phyloP scores from a whole-genome alignment of 768 basidiomycete genomes.

The Daedaleopsis sinensis region DNA sequence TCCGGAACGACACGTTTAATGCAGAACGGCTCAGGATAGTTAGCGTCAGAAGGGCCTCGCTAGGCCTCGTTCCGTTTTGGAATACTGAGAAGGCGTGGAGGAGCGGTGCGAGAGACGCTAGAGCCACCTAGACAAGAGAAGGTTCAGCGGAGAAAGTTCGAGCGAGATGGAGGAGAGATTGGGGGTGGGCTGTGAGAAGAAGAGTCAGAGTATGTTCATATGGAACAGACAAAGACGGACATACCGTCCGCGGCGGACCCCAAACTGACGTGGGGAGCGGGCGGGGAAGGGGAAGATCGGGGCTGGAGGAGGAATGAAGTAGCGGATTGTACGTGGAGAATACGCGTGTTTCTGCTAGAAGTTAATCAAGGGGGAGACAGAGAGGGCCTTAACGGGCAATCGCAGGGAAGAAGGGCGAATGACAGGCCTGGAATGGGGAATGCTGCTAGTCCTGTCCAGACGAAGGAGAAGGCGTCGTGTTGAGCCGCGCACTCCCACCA shows the following conservation, averaged over 20 bases:
- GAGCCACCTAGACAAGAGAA: conserved; percentile 17
- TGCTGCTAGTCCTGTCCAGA: conserved; percentile 15
- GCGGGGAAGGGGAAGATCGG: conserved; percentile 15
- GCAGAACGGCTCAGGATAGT: conserved; percentile 10
- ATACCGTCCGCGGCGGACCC: conserved; percentile 12
- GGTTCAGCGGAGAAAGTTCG: conserved; percentile 5
- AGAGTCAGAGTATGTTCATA: conserved; percentile 13
- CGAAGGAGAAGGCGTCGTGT: conserved; percentile 13
- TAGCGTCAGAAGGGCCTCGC: conserved; percentile 16
- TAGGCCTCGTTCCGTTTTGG: conserved; percentile 12
- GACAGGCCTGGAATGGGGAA: conserved; percentile 20
- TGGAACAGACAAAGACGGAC: conserved; percentile 9
- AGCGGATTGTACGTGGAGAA: conserved; percentile 16
- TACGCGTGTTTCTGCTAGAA: background rate
- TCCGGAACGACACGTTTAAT: background rate
- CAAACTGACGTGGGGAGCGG: conserved; percentile 4
- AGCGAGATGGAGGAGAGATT: background rate
- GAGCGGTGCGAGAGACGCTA: conserved; percentile 6
- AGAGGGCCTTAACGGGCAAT: conserved; percentile 3
- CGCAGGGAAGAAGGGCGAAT: conserved; percentile 2
- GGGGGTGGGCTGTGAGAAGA: conserved; percentile 9
- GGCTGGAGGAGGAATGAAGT: conserved; percentile 4
- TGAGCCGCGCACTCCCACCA: conserved; percentile 15
- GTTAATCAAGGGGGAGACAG: background rate
- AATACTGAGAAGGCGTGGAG: background rate